Conservation (phyloP, 176 grass and related monocot species). For the Alloteropsis semialata region DNA sequence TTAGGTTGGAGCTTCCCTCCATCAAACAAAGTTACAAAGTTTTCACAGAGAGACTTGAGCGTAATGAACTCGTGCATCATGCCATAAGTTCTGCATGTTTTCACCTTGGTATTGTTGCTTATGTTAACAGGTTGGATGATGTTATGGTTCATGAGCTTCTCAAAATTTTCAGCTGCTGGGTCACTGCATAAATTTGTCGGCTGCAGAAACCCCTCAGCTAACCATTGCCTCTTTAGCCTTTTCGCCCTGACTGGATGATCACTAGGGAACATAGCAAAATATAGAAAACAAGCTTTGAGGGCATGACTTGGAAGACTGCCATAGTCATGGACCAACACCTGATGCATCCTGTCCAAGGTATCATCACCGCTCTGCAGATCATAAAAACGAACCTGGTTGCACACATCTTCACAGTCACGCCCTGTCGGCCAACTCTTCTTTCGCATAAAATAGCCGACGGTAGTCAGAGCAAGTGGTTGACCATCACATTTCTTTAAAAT, state of each 20-base stretch:
- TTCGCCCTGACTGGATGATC: background rate
- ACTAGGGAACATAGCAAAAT: background rate
- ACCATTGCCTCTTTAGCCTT: background rate
- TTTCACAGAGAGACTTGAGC: background rate
- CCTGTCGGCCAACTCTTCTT: background rate
- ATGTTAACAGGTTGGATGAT: background rate
- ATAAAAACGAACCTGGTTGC: background rate
- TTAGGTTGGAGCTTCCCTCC: background rate
- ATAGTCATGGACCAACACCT: background rate
- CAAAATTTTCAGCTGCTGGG: background rate
- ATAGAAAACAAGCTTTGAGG: background rate
- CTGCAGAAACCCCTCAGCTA: background rate
- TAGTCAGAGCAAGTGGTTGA: background rate
- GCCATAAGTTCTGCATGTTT: background rate
- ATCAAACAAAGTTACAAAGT: background rate
- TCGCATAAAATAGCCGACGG: background rate
- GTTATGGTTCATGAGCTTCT: background rate
- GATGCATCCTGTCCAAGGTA: background rate
- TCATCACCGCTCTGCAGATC: background rate
- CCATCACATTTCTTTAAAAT: conserved; percentile 11
- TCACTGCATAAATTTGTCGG: background rate
- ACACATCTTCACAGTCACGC: background rate
- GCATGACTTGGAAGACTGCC: background rate
- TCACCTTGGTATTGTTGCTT: background rate
- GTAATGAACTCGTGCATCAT: background rate